phyloP scores from a whole-genome alignment of 331 rosid genomes.

The Erythrophleum ivorense region DNA sequence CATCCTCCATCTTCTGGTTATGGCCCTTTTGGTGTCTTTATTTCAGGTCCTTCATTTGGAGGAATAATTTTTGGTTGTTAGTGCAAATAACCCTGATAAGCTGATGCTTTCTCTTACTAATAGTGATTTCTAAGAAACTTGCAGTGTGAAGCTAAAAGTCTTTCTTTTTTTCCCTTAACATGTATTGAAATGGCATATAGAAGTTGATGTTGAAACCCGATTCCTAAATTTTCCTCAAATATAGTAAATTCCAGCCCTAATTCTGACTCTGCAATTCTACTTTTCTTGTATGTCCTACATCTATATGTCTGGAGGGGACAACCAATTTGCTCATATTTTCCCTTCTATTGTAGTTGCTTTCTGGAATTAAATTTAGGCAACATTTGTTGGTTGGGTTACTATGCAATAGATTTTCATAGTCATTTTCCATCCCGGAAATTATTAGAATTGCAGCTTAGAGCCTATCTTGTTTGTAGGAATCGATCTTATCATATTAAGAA shows the following conservation, averaged over 20 bases:
- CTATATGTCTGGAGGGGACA: neutral
- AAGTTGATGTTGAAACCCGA: neutral
- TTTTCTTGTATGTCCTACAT: neutral
- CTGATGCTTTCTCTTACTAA: neutral
- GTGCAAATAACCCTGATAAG: neutral
- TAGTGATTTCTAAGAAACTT: neutral
- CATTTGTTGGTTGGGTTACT: slow-evolving; percentile 21
- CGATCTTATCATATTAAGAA: neutral
- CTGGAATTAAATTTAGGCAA: neutral
- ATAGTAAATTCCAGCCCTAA: neutral
- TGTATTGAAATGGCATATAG: neutral
- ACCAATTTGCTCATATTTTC: neutral
- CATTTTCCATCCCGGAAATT: slow-evolving; percentile 22
- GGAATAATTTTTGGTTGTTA: neutral
- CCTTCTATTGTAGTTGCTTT: neutral
- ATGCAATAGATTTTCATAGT: slow-evolving; percentile 20
- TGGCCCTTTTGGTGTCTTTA: slow-evolving; percentile 3
- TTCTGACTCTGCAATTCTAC: neutral
- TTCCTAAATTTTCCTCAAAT: neutral
- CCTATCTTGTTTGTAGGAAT: slow-evolving; percentile 4
- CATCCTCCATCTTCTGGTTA: neutral
- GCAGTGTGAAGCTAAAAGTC: neutral
- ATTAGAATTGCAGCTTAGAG: slow-evolving; percentile 7
- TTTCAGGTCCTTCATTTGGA: neutral
- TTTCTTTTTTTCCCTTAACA: neutral